phyloP scores from a whole-genome alignment of 352 stramenopile genomes.

The Phytophthora multivora region DNA sequence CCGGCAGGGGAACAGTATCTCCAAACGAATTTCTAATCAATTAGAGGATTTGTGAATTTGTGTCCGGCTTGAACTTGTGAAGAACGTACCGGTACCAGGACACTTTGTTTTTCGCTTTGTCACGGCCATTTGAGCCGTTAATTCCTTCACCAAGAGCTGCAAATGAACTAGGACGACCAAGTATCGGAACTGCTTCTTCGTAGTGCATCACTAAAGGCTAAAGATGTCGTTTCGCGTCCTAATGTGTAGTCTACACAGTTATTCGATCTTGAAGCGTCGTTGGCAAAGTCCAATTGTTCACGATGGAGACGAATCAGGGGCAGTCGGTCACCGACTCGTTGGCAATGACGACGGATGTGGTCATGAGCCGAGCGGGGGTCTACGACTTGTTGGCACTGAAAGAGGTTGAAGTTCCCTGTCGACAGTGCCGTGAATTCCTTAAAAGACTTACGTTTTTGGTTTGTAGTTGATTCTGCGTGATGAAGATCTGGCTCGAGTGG shows the following conservation, averaged over 20 bases:
- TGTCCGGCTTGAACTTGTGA: not conserved
- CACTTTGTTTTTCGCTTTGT: conserved; percentile 40
- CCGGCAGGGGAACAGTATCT: conserved; percentile 37
- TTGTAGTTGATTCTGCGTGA: conserved; percentile 76
- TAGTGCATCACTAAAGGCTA: conserved; percentile 15
- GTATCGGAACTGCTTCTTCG: conserved; percentile 6
- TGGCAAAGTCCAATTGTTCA: not conserved
- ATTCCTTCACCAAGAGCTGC: conserved; percentile 13
- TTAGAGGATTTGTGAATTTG: not conserved
- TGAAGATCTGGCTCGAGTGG: conserved; percentile 51
- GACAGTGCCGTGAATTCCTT: not conserved
- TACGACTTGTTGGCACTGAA: conserved; percentile 70
- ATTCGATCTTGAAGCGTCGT: conserved; percentile 47
- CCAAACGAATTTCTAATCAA: conserved; percentile 67
- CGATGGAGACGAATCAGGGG: conserved; percentile 9
- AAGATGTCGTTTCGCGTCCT: conserved; percentile 29
- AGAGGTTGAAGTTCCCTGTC: conserved; percentile 42
- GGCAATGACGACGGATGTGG: conserved; percentile 50
- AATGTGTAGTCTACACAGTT: conserved; percentile 21
- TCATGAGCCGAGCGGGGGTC: conserved; percentile 60
- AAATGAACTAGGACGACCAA: conserved; percentile 10
- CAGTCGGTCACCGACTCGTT: not conserved
- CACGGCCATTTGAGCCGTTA: not conserved
- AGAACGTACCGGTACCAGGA: conserved; percentile 66
- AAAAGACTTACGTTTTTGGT: not conserved